Base-by-base conservation (phyloP, 164 flowering plant genomes). In the Dillenia suffruticosa region DNA sequence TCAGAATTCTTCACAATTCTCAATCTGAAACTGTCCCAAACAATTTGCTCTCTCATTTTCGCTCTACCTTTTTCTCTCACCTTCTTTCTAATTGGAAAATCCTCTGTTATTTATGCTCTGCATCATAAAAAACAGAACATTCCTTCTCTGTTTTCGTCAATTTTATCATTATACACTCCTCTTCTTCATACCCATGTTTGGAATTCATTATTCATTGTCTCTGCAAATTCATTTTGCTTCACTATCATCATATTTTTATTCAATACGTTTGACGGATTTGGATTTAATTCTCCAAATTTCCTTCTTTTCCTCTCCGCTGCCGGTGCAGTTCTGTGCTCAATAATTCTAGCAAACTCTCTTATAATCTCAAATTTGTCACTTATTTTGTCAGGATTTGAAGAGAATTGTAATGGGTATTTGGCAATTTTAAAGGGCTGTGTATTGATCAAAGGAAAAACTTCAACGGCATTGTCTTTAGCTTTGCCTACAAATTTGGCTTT, bases 1-100 rank as follows among this genome's bases (percentile, higher is more conserved):
- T 81, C 89, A 0, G 72, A 72, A 9, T 71, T 89, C 61, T 79
- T 86, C 76, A 61, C 73, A 46, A 19, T 82, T 53, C 80, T 86
- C 69, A 74, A 56, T 63, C 73, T 77, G 48, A 93, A 87, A 72
- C 82, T 88, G 58, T 80, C 96, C 14, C 90, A 90, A 70, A 78
- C 96, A 22, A 64, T 90, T 49, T 64, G 77, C 47, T 68, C 86
- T 12, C 78, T 82, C 10, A 43, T 84, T 53, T 62, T 84, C 63
- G 66, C 85, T 5, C 63, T 88, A 10, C 97, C 98, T n/a, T 85
- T 85, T 65, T 62, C 84, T 62, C 67, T 90, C 19, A 67, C 96
- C 45, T 90, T 82, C 72, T 78, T 90, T 57, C 84, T 93, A 50
- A 0, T 88, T 1, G 76, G 90, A 5, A 93, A 90, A 63, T 74